A percentile compares a stretch with the other conserved stretches of the same genome.
Evolutionary conservation across 2,329 filamentous ascomycete genomes (phyloP).

Genomic region (Phialocephala subalpina): DNA sequence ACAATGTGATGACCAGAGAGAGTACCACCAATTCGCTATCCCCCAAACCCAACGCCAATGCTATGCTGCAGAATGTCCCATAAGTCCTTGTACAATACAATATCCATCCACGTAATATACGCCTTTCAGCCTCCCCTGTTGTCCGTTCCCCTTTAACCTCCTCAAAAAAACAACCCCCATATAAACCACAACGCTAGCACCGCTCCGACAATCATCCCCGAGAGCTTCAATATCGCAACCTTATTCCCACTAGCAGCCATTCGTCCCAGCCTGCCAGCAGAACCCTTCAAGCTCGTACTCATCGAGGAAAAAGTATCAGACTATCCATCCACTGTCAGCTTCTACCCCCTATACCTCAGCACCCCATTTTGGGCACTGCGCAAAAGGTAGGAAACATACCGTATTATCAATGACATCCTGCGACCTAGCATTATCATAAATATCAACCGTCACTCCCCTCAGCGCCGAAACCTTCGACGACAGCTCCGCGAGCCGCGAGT

Average conservation of each 20-base stretch:
- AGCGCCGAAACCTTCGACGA: slow-evolving; percentile 90
- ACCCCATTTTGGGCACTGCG: not conserved
- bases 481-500: slow-evolving; percentile 90
- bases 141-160: not conserved
- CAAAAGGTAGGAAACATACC: slow-evolving; percentile 56
- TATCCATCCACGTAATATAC: slow-evolving; percentile 23
- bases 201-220: slow-evolving; percentile 78
- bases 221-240: slow-evolving; percentile 87
- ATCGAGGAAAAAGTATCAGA: slow-evolving; percentile 92
- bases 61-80: slow-evolving; percentile 37
- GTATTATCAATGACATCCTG: slow-evolving; percentile 90
- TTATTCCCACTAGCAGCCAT: slow-evolving; percentile 95
- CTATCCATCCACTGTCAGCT: slow-evolving; percentile 52
- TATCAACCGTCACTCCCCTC: slow-evolving; percentile 93
- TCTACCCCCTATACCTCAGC: not conserved
- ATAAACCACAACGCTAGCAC: slow-evolving; percentile 77
- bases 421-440: slow-evolving; percentile 93
- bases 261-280: slow-evolving; percentile 79
- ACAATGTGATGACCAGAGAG: slow-evolving; percentile 5
- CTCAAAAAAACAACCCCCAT: slow-evolving; percentile 43
- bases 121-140: slow-evolving; percentile 1
- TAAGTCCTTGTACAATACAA: slow-evolving; percentile 38
- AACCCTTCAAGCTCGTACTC: slow-evolving; percentile 82
- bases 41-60: slow-evolving; percentile 38
- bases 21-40: slow-evolving; percentile 1